A percentile compares a stretch with the other conserved stretches of the same genome.
These are phyloP conservation scores for Suillus placidus DNA, from an alignment of 768 basidiomycete species.

Conservation along the genomic window DNA sequence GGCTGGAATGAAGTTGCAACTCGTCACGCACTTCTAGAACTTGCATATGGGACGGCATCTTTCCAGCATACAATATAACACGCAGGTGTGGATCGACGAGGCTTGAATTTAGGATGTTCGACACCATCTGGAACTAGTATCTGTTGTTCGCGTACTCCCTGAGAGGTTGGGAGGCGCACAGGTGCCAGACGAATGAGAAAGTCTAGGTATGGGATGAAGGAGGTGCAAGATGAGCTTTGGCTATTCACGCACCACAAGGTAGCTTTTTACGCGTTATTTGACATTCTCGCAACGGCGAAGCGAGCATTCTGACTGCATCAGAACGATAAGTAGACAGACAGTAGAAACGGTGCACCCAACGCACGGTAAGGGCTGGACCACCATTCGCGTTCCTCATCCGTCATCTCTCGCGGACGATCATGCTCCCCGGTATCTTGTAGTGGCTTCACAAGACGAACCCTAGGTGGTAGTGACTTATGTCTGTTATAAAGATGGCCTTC, in stretches of 20 bases:
- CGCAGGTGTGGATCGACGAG: slow-evolving; percentile 46
- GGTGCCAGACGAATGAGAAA: slow-evolving; percentile 64
- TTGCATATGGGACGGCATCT: slow-evolving; percentile 38
- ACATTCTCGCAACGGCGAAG: slow-evolving; percentile 64
- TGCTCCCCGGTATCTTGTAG: slow-evolving; percentile 24
- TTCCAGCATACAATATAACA: slow-evolving; percentile 66
- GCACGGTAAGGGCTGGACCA: slow-evolving; percentile 79
- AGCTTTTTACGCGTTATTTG: slow-evolving; percentile 49
- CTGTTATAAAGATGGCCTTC: slow-evolving; percentile 48
- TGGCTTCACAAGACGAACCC: slow-evolving; percentile 34
- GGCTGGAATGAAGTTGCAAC: slow-evolving; percentile 9
- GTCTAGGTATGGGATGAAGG: slow-evolving; percentile 42
- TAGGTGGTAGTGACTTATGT: slow-evolving; percentile 63
- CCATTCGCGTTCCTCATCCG: slow-evolving; percentile 60
- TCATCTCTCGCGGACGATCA: slow-evolving; percentile 60
- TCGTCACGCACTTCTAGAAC: slow-evolving; percentile 42
- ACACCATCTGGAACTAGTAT: slow-evolving; percentile 60
- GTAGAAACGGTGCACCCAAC: slow-evolving; percentile 19
- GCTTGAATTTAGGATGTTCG: slow-evolving; percentile 63
- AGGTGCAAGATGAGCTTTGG: background rate
- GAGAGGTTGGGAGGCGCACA: slow-evolving; percentile 43
- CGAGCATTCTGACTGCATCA: slow-evolving; percentile 67
- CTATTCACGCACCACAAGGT: slow-evolving; percentile 52
- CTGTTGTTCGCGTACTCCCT: slow-evolving; percentile 30
- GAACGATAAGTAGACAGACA: slow-evolving; percentile 5